These are phyloP conservation scores for Aspergillus avenaceus DNA, from an alignment of 495 filamentous ascomycete genomes.

Conservation along the genomic window DNA sequence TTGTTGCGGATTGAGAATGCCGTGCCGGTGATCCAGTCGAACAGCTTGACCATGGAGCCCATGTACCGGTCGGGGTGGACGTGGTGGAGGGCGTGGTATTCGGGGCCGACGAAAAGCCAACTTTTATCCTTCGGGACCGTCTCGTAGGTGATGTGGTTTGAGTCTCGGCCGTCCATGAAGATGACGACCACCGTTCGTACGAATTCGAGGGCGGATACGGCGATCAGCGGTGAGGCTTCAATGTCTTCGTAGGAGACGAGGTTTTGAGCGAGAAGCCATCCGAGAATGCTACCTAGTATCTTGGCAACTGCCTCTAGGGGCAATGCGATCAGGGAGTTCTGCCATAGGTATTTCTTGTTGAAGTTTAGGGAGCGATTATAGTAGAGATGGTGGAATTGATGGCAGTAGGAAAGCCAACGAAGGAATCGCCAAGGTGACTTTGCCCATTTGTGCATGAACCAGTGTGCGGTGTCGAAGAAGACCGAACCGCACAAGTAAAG, in stretches of 20 bases:
- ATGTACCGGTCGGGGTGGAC: slow-evolving; percentile 21
- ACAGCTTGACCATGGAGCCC: slow-evolving; percentile 16
- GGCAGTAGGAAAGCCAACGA: slow-evolving; percentile 11
- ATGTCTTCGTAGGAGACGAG: too few relatives aligned
- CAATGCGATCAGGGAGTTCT: slow-evolving; percentile 14
- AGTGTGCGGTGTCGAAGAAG: slow-evolving; percentile 19
- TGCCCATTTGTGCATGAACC: slow-evolving; percentile 14
- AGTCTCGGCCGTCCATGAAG: slow-evolving; percentile 10
- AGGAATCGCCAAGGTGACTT: slow-evolving; percentile 12
- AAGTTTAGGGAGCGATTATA: slow-evolving; percentile 16
- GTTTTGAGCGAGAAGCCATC: neutral
- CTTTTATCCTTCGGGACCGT: slow-evolving; percentile 12
- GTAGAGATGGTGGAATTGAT: slow-evolving; percentile 21
- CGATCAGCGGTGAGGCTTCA: neutral
- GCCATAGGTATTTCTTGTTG: slow-evolving; percentile 10
- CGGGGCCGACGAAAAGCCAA: slow-evolving; percentile 16
- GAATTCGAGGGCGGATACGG: neutral
- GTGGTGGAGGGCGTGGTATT: slow-evolving; percentile 20
- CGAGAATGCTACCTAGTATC: slow-evolving; percentile 5
- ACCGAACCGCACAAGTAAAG: slow-evolving; percentile 13
- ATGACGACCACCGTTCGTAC: slow-evolving; percentile 9
- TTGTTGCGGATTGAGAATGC: slow-evolving; percentile 16
- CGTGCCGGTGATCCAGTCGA: slow-evolving; percentile 21
- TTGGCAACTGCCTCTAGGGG: slow-evolving; percentile 14
- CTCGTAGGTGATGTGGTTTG: slow-evolving; percentile 14